Evolutionary conservation across 2,329 filamentous ascomycete species (phyloP).

Genomic region (Ceratocystis smalleyi): DNA sequence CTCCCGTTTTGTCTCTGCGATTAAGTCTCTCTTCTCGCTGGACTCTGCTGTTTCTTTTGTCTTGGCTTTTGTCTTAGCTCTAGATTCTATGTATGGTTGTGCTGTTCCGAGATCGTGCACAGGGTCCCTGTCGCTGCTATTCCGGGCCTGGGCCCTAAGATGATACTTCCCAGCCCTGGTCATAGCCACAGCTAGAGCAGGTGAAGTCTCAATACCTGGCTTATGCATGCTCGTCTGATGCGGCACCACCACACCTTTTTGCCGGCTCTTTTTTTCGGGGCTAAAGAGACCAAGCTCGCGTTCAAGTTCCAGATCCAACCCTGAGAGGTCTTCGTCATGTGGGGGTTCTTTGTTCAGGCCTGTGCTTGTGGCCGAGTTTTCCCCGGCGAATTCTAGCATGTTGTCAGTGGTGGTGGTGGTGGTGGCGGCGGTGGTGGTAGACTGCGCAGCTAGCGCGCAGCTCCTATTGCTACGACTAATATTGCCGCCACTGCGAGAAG

Average conservation of each 20-base stretch:
- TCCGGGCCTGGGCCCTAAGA: conserved; percentile 1
- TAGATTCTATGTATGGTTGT: background rate
- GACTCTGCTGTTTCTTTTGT: background rate
- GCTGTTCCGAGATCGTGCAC: conserved; percentile 5
- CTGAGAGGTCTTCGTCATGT: background rate
- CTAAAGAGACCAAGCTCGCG: conserved; percentile 2
- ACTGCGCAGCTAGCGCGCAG: background rate
- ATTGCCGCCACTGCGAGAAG: background rate
- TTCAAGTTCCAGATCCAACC: background rate
- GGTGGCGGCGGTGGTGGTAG: background rate
- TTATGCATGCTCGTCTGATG: background rate
- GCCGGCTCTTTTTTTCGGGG: background rate
- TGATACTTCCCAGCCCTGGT: conserved; percentile 4
- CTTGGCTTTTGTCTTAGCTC: conserved; percentile 7
- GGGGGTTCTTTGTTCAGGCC: background rate
- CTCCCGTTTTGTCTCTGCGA: background rate
- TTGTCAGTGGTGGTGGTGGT: background rate
- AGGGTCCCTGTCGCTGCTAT: conserved; percentile 2
- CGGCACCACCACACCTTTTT: conserved; percentile 1
- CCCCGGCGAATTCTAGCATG: background rate
- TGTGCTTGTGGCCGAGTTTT: background rate
- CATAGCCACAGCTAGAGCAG: conserved; percentile 1
- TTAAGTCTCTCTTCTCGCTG: background rate
- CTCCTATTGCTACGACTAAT: background rate
- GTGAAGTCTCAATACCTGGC: background rate